Base-by-base conservation (phyloP, 805 yeast species). In the Ogataea pignaliae region DNA sequence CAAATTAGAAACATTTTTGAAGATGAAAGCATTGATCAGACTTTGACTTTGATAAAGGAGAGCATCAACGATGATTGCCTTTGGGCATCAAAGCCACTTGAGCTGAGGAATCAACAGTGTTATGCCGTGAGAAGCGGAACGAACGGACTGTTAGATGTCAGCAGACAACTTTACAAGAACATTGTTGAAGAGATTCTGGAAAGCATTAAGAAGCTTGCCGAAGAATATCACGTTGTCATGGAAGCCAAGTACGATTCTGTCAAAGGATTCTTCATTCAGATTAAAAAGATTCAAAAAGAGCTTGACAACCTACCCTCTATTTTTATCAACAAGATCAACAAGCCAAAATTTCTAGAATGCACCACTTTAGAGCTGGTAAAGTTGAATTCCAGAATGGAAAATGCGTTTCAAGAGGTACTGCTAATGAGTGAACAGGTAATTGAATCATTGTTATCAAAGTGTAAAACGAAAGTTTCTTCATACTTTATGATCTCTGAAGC, bases 131-230 rank as follows among this genome's bases (percentile, higher is more conserved):
- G 62, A 45, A 55, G 68, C 32, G 76, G 76, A 0, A 51, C 57
- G 2, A 73, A 75, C 52, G 79, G 79, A 0, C 49, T 75, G 10
- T 52, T 74, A 1, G 76, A 71, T 51, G 65, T 71, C 0, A 71
- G 75, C 3, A 56, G 78, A 34, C 66, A 70, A 45, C 43, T 72
- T 0, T 73, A 73, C 43, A 63, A 66, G 40, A 59, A 52, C 5
- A 53, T 64, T 5, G 55, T 67, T 7, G 70, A 70, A 39, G 73
- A 71, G 39, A 58, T 71, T 2, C 37, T 65, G 14, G 39, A 44
- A 7, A 56, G 55, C 1, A 50, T 70, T 2, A 61, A 59, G 0
- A 29, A 36, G 0, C 28, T 70, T 9, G 50, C 59, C 1, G 55
- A 52, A 12, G 53, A 59, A 13, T 42, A 56, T 40, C 51, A 49